Base-by-base conservation (phyloP, 352 stramenopile species). In the Thalassiosira pacifica region DNA sequence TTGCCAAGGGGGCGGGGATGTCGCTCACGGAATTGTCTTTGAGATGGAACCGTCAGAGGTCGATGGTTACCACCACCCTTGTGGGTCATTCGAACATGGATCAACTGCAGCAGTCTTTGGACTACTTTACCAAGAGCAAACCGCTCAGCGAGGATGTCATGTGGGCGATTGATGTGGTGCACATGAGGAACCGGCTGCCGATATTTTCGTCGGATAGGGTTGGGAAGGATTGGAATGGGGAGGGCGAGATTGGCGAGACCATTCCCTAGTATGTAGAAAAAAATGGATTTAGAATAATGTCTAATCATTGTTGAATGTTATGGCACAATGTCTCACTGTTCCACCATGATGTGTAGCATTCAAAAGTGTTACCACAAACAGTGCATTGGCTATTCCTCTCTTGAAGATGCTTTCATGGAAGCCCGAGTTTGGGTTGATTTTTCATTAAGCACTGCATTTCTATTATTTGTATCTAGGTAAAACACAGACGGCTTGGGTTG, bases 91-190 rank as follows among this genome's bases (percentile, higher is more conserved):
- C 91, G 13, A 94, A 87, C 71, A 83, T 95, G 76, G 61, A 93
- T 37, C 91, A 96, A 64, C 59, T 96, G 59, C 70, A 94, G 78
- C 78, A 96, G 65, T 90, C 82, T 18, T 45, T 95, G 5, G 80
- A 91, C 55, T 93, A 88, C 73, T 92, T 94, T 61, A 88, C 81
- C 8, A 94, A 85, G 24, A 91, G 89, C 40, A 80, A 94, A 40
- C 87, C 89, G 53, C 80, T 96, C 40, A 70, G 83, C 0, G 79
- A 92, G 0, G 72, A 94, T 53, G 77, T 96, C 29, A 95, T 96
- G 88, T 96, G 92, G 93, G 92, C 95, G 32, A 95, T 96, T 67
- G 92, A 96, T 87, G 79, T 83, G 61, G 86, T 96, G 48, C 93
- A 96, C 79, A 95, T 96, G 90, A 79, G 78, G 59, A 96, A 96